Conservation (phyloP, 139 green algal genomes). For the Auxenochlorella pyrenoidosa region DNA sequence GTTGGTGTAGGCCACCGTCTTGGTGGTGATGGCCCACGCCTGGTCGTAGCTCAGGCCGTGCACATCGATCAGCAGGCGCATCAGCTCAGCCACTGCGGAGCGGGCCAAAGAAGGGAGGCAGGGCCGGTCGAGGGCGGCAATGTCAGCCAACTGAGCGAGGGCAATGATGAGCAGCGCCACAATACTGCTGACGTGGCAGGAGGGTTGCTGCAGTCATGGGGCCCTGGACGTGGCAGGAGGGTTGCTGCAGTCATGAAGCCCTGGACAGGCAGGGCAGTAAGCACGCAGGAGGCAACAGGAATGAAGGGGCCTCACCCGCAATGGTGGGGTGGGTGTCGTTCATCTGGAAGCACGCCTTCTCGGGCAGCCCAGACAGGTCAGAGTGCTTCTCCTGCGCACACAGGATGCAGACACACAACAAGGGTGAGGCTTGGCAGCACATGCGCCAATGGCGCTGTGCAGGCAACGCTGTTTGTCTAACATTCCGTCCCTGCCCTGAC, state of each 20-base stretch:
- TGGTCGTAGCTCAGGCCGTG: slow-evolving; percentile 89
- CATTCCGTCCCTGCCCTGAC: background rate
- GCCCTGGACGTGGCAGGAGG: background rate
- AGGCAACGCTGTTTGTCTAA: background rate
- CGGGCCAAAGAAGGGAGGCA: background rate
- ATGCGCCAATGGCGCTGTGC: background rate
- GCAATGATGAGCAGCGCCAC: too few relatives aligned
- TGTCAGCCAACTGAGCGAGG: background rate
- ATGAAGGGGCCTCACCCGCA: slow-evolving; percentile 45
- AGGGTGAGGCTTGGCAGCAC: background rate
- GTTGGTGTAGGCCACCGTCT: slow-evolving; percentile 97
- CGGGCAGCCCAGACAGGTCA: slow-evolving; percentile 71
- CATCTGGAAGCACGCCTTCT: slow-evolving; percentile 91
- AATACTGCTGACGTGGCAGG: background rate
- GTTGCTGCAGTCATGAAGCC: background rate
- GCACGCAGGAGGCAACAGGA: background rate
- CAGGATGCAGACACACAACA: background rate
- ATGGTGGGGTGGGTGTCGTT: slow-evolving; percentile 99
- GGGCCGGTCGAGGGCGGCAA: background rate
- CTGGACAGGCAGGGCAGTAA: background rate
- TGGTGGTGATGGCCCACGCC: slow-evolving; percentile 89
- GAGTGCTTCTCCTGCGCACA: slow-evolving; percentile 61
- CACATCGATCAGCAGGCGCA: slow-evolving; percentile 96
- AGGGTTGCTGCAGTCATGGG: background rate
- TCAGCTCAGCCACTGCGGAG: slow-evolving; percentile 90